Evolutionary conservation across 495 filamentous ascomycete species (phyloP), one percentile per base, ranked within the genome.

Genomic region (Hypoxylon subgilvum): DNA sequence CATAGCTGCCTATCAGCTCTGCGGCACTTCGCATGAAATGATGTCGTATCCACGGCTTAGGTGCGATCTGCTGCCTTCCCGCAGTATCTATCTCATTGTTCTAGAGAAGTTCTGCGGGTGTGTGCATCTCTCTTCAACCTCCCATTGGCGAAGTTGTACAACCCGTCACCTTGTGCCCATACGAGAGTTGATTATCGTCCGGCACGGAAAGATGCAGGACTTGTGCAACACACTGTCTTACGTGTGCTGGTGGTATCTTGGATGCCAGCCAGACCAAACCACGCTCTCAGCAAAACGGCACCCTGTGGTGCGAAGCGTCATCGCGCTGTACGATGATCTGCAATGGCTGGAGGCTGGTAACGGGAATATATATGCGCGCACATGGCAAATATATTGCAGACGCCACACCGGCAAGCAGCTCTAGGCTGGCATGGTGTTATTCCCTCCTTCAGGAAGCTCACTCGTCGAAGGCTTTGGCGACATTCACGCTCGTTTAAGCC

Each of bases 161-260:
- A 19, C 52, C 18, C 28, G 40, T 36, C 43, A 52, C 48, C 52
- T 42, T 48, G 36, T 30, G 52, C 28, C 41, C 67, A 69, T 65
- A 65, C 50, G 61, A 67, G 67, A 69, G n/a, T 61, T 57, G 28
- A 65, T 69, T 69, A 69, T 69, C 67, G 67, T 69, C 57, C 47
- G 55, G 55, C 43, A 48, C 67, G 67, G 67, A 32, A 50, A 44
- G 43, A 52, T 55, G 67, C 67, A 69, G 60, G 19, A 48, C 22
- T 10, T 30, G 60, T 63, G 54, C 42, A 35, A 62, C 57, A 40
- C 32, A 39, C 43, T 49, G 50, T 65, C 44, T 46, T 32, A 65
- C 50, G 16, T 39, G 39, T 27, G 30, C 54, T 55, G 30, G 22
- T 2, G 32, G 22, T 2, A 39, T 34, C 10, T n/a, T 49, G 42